Conservation (phyloP, 192 early-diverging fungal genomes). For the Globomyces pollinis-pini region DNA sequence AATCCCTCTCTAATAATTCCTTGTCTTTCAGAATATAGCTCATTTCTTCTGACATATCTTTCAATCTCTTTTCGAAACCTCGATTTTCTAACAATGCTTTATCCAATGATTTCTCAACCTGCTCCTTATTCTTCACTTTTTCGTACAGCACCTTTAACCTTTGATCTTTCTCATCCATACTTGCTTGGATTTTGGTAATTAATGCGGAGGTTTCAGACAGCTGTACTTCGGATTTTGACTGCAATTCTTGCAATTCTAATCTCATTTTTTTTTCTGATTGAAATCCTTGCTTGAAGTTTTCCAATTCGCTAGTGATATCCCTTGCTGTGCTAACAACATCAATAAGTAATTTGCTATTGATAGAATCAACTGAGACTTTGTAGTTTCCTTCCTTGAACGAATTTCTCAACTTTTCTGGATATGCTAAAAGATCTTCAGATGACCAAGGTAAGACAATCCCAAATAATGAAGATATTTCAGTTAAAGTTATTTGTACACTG, state of each 20-base stretch:
- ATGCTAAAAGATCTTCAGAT: not conserved
- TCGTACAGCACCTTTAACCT: not conserved
- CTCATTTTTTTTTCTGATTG: not conserved
- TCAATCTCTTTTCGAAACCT: not conserved
- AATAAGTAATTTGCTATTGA: not conserved
- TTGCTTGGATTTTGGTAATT: not conserved
- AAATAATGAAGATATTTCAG: not conserved
- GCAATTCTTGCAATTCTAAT: not conserved
- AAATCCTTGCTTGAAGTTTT: not conserved
- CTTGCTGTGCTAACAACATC: not conserved
- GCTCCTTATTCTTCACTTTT: not conserved
- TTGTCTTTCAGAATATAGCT: not conserved
- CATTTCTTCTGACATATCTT: not conserved
- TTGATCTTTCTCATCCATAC: not conserved
- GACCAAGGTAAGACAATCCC: not conserved
- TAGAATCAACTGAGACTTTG: not conserved
- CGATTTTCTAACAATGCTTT: slow-evolving; percentile 3
- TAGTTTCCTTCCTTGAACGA: not conserved
- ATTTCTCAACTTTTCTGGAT: slow-evolving; percentile 3
- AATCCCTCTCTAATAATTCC: slow-evolving; percentile 1
- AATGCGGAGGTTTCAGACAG: not conserved
- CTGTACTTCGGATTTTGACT: not conserved
- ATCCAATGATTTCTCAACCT: not conserved
- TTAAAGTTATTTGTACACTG: slow-evolving; percentile 1
- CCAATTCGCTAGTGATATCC: not conserved